phyloP scores from a whole-genome alignment of 1,284 basidiomycete species.

The Xerocomus nothofagi region DNA sequence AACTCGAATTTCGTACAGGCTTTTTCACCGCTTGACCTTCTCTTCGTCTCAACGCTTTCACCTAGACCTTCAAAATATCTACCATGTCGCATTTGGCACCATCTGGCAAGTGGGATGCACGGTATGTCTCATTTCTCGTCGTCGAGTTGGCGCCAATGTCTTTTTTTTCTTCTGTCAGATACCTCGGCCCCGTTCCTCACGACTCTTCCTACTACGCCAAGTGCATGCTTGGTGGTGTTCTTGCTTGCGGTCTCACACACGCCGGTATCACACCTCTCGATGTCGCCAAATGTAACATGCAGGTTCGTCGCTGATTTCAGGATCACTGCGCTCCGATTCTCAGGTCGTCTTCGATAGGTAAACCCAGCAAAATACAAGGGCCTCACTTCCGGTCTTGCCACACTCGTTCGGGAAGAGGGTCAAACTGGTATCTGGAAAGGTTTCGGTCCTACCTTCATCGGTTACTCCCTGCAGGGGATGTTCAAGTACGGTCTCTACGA shows the following conservation, averaged over 20 bases:
- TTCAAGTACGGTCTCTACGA: constrained; percentile 98
- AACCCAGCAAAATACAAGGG: constrained; percentile 77
- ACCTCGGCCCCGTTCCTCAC: constrained; percentile 71
- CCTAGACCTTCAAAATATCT: constrained; percentile 3
- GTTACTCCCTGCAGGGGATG: constrained; percentile 95
- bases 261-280: constrained; percentile 92
- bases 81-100: constrained; percentile 35
- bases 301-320: constrained; percentile 54
- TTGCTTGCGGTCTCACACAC: constrained; percentile 93
- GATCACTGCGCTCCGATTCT: background rate
- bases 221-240: constrained; percentile 85
- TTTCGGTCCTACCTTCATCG: constrained; percentile 87
- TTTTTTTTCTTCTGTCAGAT: constrained; percentile 38
- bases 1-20: constrained; percentile 11
- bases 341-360: constrained; percentile 38
- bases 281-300: constrained; percentile 98
- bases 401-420: constrained; percentile 83
- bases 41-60: constrained; percentile 2
- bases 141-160: constrained; percentile 5
- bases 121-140: constrained; percentile 41
- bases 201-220: constrained; percentile 74
- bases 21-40: background rate
- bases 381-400: constrained; percentile 70
- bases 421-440: constrained; percentile 90
- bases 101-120: constrained; percentile 68